phyloP scores from a whole-genome alignment of 176 grass and related monocot species.

The Phoenix dactylifera region DNA sequence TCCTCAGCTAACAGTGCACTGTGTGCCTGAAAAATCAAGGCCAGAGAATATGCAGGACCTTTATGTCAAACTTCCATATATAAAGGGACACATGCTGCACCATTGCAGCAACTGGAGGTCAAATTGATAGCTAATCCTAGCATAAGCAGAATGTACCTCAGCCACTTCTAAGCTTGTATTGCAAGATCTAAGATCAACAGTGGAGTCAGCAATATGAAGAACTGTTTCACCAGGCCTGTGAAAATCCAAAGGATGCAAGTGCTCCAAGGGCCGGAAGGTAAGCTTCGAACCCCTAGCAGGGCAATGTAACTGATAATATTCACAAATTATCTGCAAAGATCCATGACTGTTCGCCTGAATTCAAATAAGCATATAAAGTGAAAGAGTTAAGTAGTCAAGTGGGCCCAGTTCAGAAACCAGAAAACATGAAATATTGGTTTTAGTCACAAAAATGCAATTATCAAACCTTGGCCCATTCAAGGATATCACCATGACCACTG shows the following conservation, averaged over 20 bases:
- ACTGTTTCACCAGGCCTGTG: slow-evolving; percentile 82
- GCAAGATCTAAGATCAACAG: slow-evolving; percentile 74
- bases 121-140: slow-evolving; percentile 2
- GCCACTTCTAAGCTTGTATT: slow-evolving; percentile 78
- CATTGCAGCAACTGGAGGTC: neutral
- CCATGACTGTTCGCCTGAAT: slow-evolving; percentile 79
- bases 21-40: slow-evolving; percentile 45
- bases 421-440: no score
- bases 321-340: slow-evolving; percentile 79
- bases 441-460: neutral
- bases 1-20: slow-evolving; percentile 84
- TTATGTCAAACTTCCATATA: no score
- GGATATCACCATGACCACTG: slow-evolving; percentile 49
- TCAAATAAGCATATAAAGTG: slow-evolving; percentile 15
- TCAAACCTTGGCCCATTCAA: slow-evolving; percentile 88
- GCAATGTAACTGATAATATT: slow-evolving; percentile 75
- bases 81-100: no score
- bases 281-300: slow-evolving; percentile 73
- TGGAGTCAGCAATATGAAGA: slow-evolving; percentile 92
- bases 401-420: no score
- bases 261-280: slow-evolving; percentile 91
- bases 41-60: neutral
- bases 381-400: neutral
- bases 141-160: slow-evolving; percentile 46
- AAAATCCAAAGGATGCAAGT: slow-evolving; percentile 85